A percentile compares a stretch with the other conserved stretches of the same genome.
Conservation (phyloP, 192 early-diverging fungal genomes). For the Dimargaris cristalligena region DNA sequence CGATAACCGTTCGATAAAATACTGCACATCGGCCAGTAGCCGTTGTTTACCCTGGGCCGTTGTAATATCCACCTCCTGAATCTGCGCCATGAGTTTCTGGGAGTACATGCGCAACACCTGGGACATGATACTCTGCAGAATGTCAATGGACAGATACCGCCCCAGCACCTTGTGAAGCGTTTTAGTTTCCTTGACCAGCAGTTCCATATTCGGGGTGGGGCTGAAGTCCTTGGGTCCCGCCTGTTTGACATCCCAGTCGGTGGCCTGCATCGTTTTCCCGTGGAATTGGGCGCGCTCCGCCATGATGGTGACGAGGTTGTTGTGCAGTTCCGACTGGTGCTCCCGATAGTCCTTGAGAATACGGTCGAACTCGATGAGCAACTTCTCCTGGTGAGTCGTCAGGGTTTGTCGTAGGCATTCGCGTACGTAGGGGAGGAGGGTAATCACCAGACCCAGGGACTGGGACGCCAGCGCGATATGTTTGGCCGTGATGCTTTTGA, state of each 20-base stretch:
- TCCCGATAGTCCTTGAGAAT: slow-evolving; percentile 64
- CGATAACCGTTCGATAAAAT: slow-evolving; percentile 44
- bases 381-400: slow-evolving; percentile 55
- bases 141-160: slow-evolving; percentile 57
- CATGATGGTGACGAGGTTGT: slow-evolving; percentile 91
- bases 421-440: slow-evolving; percentile 69
- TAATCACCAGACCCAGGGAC: slow-evolving; percentile 74
- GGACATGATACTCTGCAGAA: slow-evolving; percentile 57
- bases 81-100: slow-evolving; percentile 51
- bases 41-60: slow-evolving; percentile 32
- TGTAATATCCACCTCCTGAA: slow-evolving; percentile 27
- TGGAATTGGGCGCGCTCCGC: slow-evolving; percentile 69
- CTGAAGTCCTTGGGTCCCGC: slow-evolving; percentile 13
- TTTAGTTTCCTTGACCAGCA: slow-evolving; percentile 74
- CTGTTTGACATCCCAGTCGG: slow-evolving; percentile 23
- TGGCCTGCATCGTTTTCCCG: slow-evolving; percentile 50
- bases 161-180: slow-evolving; percentile 85
- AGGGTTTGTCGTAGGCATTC: slow-evolving; percentile 55
- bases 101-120: slow-evolving; percentile 67
- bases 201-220: slow-evolving; percentile 52
- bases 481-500: slow-evolving; percentile 93
- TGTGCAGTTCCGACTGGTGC: slow-evolving; percentile 82
- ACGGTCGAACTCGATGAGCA: slow-evolving; percentile 83
- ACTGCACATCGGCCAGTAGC: slow-evolving; percentile 61
- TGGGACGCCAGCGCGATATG: slow-evolving; percentile 91